Evolutionary conservation across 2,329 filamentous ascomycete species (phyloP), one percentile per base, ranked within the genome.

Genomic region (Cucurbitaria berberidis): DNA sequence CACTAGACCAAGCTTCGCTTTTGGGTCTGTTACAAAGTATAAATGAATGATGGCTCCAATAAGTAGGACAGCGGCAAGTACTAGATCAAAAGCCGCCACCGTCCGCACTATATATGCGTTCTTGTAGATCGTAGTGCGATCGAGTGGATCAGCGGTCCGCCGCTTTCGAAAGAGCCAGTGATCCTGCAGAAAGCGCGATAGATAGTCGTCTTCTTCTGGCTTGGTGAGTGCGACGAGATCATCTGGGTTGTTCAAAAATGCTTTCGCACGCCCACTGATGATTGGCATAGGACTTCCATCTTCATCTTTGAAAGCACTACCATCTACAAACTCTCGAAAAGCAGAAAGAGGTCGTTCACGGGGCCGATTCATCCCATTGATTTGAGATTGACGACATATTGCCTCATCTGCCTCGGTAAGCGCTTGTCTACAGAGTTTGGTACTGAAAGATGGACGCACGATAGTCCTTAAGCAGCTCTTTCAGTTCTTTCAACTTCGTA

Each of bases 21-120:
- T 59, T 5, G 50, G 34, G n/a, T n/a, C 42, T 2, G 29, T 10
- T 1, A 67, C 53, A 22, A 53, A 35, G 43, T 67, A 62, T 2
- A 70, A 26, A 22, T 41, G 63, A 1, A 63, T 46, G 7, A 69
- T 64, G 2, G 67, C 60, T 1, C 59, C 62, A 9, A 70, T 57
- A 5, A 70, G 47, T 2, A 68, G 45, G 3, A 64, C 29, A 2
- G 62, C 62, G 8, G 66, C 64, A 2, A 62, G 45, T 0, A 52
- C 15, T 15, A 60, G 35, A 22, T 45, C 50, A 15, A 62, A 24
- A 0, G 40, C 38, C 0, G 40, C 40, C 1, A 63, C 62, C 1
- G 57, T 62, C 2, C 48, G 48, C 3, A 51, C 40, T 7, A 64
- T 42, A 22, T 53, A 44, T 4, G 38, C 15, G 36, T 51, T 54